Percentiles rank a stretch among this genome's conserved stretches.
phyloP scores from a whole-genome alignment of 2,329 filamentous ascomycete species.

The Hymenoscyphus fraxineus region DNA sequence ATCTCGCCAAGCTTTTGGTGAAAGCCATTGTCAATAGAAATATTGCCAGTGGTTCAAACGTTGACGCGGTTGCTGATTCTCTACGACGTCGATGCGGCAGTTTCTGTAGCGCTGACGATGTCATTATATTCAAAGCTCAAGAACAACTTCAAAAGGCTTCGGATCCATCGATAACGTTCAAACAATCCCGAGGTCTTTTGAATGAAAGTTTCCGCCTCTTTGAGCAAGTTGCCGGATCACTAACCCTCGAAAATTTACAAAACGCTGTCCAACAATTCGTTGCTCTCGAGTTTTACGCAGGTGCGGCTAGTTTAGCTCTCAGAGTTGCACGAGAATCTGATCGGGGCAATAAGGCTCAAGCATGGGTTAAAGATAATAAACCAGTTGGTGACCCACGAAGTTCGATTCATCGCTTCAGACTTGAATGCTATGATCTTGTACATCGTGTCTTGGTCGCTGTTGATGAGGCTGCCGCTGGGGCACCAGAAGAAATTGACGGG shows the following conservation, averaged over 20 bases:
- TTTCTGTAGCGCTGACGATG: conserved; percentile 96
- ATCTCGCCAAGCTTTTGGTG: conserved; percentile 88
- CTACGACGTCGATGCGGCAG: conserved; percentile 86
- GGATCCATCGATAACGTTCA: conserved; percentile 71
- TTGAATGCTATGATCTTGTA: conserved; percentile 80
- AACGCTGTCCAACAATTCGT: conserved; percentile 77
- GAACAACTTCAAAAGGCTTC: conserved; percentile 87
- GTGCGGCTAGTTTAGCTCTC: conserved; percentile 83
- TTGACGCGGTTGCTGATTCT: conserved; percentile 96
- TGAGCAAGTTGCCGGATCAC: conserved; percentile 77
- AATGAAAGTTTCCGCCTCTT: conserved; percentile 89
- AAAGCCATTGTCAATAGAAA: conserved; percentile 98
- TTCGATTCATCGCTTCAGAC: conserved; percentile 65
- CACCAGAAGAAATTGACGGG: conserved; percentile 74
- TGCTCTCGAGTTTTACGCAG: conserved; percentile 82
- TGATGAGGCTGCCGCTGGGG: conserved; percentile 64
- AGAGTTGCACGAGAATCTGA: conserved; percentile 81
- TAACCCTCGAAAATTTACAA: conserved; percentile 77
- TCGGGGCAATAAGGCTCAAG: conserved; percentile 77
- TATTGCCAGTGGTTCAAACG: conserved; percentile 93
- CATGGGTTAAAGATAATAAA: conserved; percentile 82
- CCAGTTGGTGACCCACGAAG: conserved; percentile 68
- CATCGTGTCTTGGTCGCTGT: conserved; percentile 76
- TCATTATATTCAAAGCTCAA: conserved; percentile 97
- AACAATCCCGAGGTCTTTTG: conserved; percentile 71